Base-by-base conservation (phyloP, 2,329 filamentous ascomycete species). In the Alternaria infectoria region DNA sequence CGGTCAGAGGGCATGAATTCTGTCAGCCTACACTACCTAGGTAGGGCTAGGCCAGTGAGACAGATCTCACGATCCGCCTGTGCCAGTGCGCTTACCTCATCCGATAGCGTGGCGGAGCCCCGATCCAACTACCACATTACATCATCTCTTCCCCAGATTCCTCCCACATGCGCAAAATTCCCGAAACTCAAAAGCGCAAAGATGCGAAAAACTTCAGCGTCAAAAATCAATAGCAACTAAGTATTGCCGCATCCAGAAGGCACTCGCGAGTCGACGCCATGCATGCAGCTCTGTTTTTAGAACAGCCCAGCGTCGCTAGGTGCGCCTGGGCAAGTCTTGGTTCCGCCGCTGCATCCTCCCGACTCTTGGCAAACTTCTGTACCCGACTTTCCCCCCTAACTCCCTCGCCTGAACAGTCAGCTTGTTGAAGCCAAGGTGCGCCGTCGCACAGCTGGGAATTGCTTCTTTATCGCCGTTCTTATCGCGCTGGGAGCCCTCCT, bases 261-360 rank as follows among this genome's bases (percentile, higher is more conserved):
- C 43, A 44, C 28, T 30, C 7, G 25, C 52, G 44, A 60, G 13
- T 50, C 58, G 32, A n/a, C 6, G 11, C 7, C 51, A 36, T 55
- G 56, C 32, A 17, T 19, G 28, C 40, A 54, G 40, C 32, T 40
- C 49, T 61, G 55, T 61, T 61, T 61, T 19, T 56, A 57, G 58
- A 30, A 6, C 43, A 10, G 51, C 30, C 58, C 44, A 44, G 51
- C 19, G 13, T 56, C 44, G 30, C 58, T 43, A 50, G 44, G 6
- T 12, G 26, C 10, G 45, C 13, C 58, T 57, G 45, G 58, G 58
- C 58, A 50, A 32, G 44, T 23, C 52, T 61, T 60, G 50, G 50
- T 55, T 49, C 57, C 50, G 57, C 50, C 43, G n/a, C 36, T 30
- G 50, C 40, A 30, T 25, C 28, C 19, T 45, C 26, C 52, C 32